These are phyloP conservation scores for Xylaria flabelliformis DNA, from an alignment of 495 filamentous ascomycete genomes.

Conservation along the genomic window DNA sequence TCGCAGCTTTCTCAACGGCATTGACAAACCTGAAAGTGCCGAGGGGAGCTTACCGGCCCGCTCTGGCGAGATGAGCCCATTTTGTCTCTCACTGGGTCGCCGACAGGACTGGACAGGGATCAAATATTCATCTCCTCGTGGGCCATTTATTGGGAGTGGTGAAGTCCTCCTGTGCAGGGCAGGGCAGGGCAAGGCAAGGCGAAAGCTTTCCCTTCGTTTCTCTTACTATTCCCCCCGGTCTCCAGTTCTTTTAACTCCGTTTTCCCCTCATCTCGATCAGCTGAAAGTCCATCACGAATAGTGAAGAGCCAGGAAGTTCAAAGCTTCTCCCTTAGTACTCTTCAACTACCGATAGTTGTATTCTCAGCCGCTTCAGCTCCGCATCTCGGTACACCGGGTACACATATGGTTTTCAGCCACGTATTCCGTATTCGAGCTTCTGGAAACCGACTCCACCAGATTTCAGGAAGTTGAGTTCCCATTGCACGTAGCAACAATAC, in stretches of 20 bases:
- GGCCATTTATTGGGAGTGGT: neutral
- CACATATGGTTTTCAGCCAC: conserved; percentile 31
- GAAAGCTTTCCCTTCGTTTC: neutral
- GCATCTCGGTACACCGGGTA: conserved; percentile 6
- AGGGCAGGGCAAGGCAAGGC: conserved; percentile 13
- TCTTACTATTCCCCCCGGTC: neutral
- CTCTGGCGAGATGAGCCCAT: conserved; percentile 31
- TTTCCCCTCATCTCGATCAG: conserved; percentile 21
- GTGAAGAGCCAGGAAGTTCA: neutral
- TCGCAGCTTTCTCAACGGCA: conserved; percentile 27
- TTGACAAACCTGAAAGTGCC: conserved; percentile 29
- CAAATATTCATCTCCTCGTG: conserved; percentile 16
- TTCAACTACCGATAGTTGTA: conserved; percentile 13
- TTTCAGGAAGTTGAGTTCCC: conserved; percentile 16
- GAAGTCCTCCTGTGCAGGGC: conserved; percentile 8
- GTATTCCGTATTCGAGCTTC: conserved; percentile 23
- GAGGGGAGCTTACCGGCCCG: conserved; percentile 27
- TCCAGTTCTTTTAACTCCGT: neutral
- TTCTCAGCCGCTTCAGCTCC: conserved; percentile 33
- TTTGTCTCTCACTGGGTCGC: conserved; percentile 19
- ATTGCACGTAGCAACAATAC: neutral
- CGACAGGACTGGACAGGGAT: conserved; percentile 22
- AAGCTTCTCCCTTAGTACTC: neutral
- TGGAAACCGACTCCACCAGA: conserved; percentile 28
- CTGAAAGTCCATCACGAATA: conserved; percentile 3